Evolutionary conservation across 2,329 filamentous ascomycete species (phyloP), one percentile per base, ranked within the genome.

Genomic region (Kalmusia sp.): DNA sequence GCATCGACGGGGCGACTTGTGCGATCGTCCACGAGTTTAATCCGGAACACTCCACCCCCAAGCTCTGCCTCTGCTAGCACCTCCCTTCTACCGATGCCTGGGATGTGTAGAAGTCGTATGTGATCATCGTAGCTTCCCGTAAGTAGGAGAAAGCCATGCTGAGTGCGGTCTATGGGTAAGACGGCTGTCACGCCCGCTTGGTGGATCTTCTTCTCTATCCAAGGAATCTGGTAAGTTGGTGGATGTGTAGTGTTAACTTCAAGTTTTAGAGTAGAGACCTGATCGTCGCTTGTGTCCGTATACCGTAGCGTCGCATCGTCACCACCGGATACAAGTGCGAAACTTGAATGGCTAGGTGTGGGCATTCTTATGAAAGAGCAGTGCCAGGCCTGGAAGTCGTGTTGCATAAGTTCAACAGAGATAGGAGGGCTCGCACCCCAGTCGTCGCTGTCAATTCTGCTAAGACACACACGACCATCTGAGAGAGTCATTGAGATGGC

Each of bases 91-190:
- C 77, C 72, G 9, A 65, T 40, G 2, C 52, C 24, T 3, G 73
- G 66, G 70, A 59, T 76, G 1, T 81, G 72, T 43, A 90, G 82
- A 1, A 96, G 79, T 11, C 93, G 85, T 15, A 98, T 79, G 55
- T 82, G 80, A 64, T 98, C 93, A 65, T 98, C 95, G 68, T 98
- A 99, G 68, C 91, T 96, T 3, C 95, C 95, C 0, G 93, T 97
- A 2, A 96, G 67, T 2, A 96, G 73, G 4, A 95, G 67, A 3
- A 81, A 79, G 7, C 57, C 53, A 1, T 80, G 79, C 21, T 52
- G 56, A 37, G 62, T 54, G 3, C 77, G 77, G 7, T 82, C 77
- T 2, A 96, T 76, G 0, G 92, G 91, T 2, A 97, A 74, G 49
- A 98, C 95, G 2, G 91, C 86, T 0, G 93, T 96, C 1, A 98